Base-by-base conservation (phyloP, 2,329 filamentous ascomycete genomes). In the Drechslera avenae region DNA sequence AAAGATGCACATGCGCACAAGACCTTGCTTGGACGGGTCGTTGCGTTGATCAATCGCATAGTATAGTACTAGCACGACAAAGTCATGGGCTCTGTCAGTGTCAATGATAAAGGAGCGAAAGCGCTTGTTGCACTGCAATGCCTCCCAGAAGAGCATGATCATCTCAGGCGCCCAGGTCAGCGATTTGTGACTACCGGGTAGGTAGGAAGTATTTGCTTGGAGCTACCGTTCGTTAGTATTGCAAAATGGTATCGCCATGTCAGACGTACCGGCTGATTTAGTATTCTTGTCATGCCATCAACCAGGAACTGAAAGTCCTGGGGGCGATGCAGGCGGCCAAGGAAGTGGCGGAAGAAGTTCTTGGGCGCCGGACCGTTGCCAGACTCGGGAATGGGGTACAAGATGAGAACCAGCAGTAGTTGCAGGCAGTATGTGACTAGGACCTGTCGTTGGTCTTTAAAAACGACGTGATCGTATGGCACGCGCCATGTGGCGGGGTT, bases 251-350 rank as follows among this genome's bases (percentile, higher is more conserved):
- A 10, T 7, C n/a, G 12, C 6, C 1, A 18, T 4, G 14, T 19
- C n/a, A 8, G 16, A 57, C 68, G 56, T 70, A 84, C 80, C 18
- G 93, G 93, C 63, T 97, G 93, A 63, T 95, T 94, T 42, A 99
- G 79, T 39, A 97, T 90, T 63, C 91, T 85, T 0, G 88, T 92
- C 87, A 97, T 96, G 40, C 92, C 92, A 69, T 97, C 92, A 9
- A 95, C 90, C 18, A 97, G 86, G 70, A 99, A 99, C 72, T 99
- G 94, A 67, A 99, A 97, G 71, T 99, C 94, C 72, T 97, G 91
- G 1, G 93, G 90, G 39, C 94, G 85, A 75, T 97, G 94, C 37
- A 99, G 76, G 31, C 93, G 85, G 23, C 94, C 90, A 23, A 96
- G 83, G 60, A 95, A 97, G 73, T 97, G 91, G 13, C 94, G 88